Base-by-base conservation (phyloP, 306 rosid genomes). In the Erythrophleum fordii region DNA sequence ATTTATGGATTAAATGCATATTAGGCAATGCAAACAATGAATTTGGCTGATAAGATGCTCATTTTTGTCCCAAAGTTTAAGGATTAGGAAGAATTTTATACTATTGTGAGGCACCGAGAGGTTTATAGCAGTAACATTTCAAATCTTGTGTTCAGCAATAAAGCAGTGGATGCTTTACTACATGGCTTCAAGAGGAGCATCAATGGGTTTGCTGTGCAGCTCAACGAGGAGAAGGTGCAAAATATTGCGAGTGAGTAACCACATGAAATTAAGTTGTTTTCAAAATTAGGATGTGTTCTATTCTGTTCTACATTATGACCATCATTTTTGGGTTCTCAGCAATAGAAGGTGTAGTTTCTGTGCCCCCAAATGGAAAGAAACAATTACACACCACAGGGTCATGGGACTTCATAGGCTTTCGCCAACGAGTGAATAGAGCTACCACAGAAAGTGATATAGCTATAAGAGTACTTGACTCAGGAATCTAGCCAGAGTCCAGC, bases 321-420 rank as follows among this genome's bases (percentile, higher is more conserved):
- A 52, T 52, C 9, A 52, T 52, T 52, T 52, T 52, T 52, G 58
- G 58, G 25, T 52, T 17, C 23, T 52, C 65, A 88, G 91, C 61
- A 72, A 77, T 79, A 79, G 80, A 81, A n/a, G 82, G 84, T 0
- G 93, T 90, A 20, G 85, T 87, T 56, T 84, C 93, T 4, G 93
- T 90, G 25, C 86, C 87, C 67, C 88, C 80, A 8, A 85, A 75
- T 56, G 48, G 13, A 77, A 75, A 80, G 58, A 69, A 60, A 46
- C 58, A 77, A 11, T 84, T 77, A 28, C 89, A 83, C 10, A 89
- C 93, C 35, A 89, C 93, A 80, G 82, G 84, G 82, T 90, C 93
- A 8, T 90, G 93, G 91, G 86, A 89, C 64, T 89, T 89, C 74
- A 20, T 90, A 53, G 93, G 91, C 5, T 85, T 90, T 39, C 77